Evolutionary conservation across 495 filamentous ascomycete genomes (phyloP).

Genomic region (Penicillium longicatenatum): DNA sequence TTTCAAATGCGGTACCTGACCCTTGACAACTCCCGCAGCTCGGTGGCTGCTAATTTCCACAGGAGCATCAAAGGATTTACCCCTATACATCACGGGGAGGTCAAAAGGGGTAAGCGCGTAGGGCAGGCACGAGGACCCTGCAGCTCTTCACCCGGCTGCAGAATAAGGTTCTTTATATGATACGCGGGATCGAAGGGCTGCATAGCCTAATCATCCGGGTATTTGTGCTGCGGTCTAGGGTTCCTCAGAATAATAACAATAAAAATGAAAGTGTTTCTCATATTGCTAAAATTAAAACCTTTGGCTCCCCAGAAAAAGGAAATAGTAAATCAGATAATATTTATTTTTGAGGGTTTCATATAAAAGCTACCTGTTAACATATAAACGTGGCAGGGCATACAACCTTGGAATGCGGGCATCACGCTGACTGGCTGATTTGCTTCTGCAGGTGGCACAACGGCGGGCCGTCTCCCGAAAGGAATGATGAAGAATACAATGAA

Average conservation of each 20-base stretch:
- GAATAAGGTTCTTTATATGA: background rate
- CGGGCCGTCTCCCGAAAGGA: slow-evolving; percentile 5
- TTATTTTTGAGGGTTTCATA: background rate
- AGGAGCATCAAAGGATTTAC: background rate
- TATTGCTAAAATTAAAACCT: too few relatives aligned
- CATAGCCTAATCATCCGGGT: slow-evolving; percentile 16
- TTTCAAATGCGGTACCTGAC: background rate
- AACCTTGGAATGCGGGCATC: background rate
- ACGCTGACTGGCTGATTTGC: background rate
- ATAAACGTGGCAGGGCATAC: background rate
- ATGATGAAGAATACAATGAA: slow-evolving; percentile 2
- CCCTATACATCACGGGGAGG: background rate
- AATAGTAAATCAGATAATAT: background rate
- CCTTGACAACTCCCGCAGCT: background rate
- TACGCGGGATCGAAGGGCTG: background rate
- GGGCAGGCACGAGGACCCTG: background rate
- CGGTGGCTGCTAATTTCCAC: background rate
- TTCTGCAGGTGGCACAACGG: background rate
- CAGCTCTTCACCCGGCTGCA: slow-evolving; percentile 12
- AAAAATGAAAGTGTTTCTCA: too few relatives aligned
- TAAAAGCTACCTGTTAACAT: background rate
- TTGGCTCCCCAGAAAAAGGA: background rate
- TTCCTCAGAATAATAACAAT: too few relatives aligned
- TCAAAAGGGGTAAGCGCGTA: background rate
- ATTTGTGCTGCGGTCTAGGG: background rate